Evolutionary conservation across 305 asterid genomes (phyloP), one percentile per base, ranked within the genome.

Genomic region (Fraxinus floribunda): DNA sequence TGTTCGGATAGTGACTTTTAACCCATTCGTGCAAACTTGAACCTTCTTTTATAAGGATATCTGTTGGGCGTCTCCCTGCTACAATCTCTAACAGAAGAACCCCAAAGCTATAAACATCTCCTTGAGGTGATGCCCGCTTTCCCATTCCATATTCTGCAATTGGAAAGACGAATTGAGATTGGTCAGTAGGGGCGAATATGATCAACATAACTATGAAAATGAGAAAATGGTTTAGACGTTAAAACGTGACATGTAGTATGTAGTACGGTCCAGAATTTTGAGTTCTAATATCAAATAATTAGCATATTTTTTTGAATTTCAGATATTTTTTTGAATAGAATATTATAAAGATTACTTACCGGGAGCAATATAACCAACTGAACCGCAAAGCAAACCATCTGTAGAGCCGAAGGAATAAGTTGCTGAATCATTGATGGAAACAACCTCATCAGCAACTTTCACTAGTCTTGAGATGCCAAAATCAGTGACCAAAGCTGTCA

Each of bases 311-410:
- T 34, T 34, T 34, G 7, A 34, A 34, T 34, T 34, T 34, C 44
- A 7, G 10, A 38, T 38, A 38, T 38, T 38, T 6, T 6, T 7
- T 39, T 26, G 46, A 39, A 39, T 39, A 35, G 38, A 35, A 5
- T 35, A 49, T 16, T 1, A 5, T 16, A 22, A 52, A 52, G 8
- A 4, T 16, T 13, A 81, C 84, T 38, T 77, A 94, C 98, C 98
- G 0, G 98, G 98, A 78, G 98, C 95, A 22, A 94, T 94, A 82
- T 94, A 94, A 46, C 98, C 98, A n/a, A 94, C 77, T 11, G 98
- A 92, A 38, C 98, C 98, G 83, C 96, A 92, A 16, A 94, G 86
- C 73, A 93, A 75, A 7, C 95, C 95, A 44, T 92, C 94, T 7
- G 96, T 92, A 2, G 97, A 93, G 83, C 88, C 89, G 71, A 83